These are phyloP conservation scores for Vitis rupestris DNA, from an alignment of 164 flowering plant genomes.

Conservation along the genomic window DNA sequence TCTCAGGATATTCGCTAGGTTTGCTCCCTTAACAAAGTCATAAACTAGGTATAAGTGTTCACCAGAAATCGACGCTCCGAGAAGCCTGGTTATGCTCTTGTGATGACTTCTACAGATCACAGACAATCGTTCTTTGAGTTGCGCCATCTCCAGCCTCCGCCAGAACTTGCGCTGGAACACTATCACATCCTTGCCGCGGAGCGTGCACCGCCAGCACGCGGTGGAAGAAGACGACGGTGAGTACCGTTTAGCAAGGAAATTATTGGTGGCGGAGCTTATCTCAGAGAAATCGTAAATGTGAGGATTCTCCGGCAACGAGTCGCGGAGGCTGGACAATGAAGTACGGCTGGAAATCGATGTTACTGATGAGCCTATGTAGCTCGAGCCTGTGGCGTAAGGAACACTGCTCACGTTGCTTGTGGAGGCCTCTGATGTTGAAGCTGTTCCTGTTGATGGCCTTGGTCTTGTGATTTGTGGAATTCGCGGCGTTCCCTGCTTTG, in stretches of 20 bases:
- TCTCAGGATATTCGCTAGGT: constrained; percentile 40
- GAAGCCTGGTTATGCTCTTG: constrained; percentile 37
- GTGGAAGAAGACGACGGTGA: constrained; percentile 47
- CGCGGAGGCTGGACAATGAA: constrained; percentile 40
- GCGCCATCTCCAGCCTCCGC: constrained; percentile 27
- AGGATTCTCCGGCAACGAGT: constrained; percentile 45
- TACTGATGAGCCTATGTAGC: constrained; percentile 23
- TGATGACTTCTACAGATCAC: constrained; percentile 56
- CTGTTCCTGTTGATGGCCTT: background rate
- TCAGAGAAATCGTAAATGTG: constrained; percentile 51
- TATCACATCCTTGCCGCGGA: constrained; percentile 45
- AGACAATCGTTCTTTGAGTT: constrained; percentile 39
- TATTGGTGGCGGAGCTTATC: constrained; percentile 59
- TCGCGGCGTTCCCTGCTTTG: constrained; percentile 3
- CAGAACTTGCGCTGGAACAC: constrained; percentile 64
- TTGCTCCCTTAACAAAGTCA: constrained; percentile 44
- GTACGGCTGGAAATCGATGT: constrained; percentile 23
- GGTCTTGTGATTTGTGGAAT: background rate
- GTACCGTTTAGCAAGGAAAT: constrained; percentile 45
- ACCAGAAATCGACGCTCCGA: constrained; percentile 51
- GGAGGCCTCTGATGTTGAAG: background rate
- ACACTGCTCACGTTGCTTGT: background rate
- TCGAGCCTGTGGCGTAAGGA: constrained; percentile 11
- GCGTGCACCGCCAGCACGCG: constrained; percentile 65
- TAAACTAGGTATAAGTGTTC: constrained; percentile 51